Base-by-base conservation (phyloP, 2,329 filamentous ascomycete species). In the Chrysoporthe puriensis region DNA sequence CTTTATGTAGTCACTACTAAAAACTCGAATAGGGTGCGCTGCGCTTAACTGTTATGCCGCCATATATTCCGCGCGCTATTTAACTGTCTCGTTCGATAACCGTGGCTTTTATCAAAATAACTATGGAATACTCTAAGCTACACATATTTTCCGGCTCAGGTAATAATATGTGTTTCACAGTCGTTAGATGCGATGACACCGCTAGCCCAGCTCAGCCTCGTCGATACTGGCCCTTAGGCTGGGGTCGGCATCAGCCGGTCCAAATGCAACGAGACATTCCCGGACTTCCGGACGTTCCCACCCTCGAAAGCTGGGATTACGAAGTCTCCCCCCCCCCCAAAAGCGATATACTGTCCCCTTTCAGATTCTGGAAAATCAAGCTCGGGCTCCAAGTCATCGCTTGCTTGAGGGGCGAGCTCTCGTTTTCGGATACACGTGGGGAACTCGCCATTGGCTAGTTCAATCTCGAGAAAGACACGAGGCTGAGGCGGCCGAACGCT, bases 291-390 rank as follows among this genome's bases (percentile, higher is more conserved):
- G 9, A 14, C 6, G 50, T 54, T 34, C 56, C n/a, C 34, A 40
- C 56, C 14, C 56, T 42, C 56, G 56, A 58, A 7, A 21, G 34
- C 56, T 40, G 34, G 56, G 56, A 34, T 8, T 58, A 58, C 34
- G 16, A 40, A 40, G 32, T 58, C 16, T 9, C 7, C 16, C 32
- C 32, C 56, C 36, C 3, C 26, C 21, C 21, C 21, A 1, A 14
- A 1, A 14, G 3, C 1, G 5, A 58, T 42, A 18, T 5, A 8
- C 54, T 8, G 3, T 26, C 9, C 9, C 50, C 9, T 5, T 13
- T 13, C 13, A 2, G 34, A 2, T 34, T 32, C 34, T 58, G 34
- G 34, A 7, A n/a, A n/a, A 18, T 42, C 56, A 40, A 40, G 32
- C 34, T 58, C 18, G 26, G 50, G 2, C 6, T 26, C 13, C 18